Conservation (phyloP, 2,329 filamentous ascomycete genomes). For the Tothia fuscella region DNA sequence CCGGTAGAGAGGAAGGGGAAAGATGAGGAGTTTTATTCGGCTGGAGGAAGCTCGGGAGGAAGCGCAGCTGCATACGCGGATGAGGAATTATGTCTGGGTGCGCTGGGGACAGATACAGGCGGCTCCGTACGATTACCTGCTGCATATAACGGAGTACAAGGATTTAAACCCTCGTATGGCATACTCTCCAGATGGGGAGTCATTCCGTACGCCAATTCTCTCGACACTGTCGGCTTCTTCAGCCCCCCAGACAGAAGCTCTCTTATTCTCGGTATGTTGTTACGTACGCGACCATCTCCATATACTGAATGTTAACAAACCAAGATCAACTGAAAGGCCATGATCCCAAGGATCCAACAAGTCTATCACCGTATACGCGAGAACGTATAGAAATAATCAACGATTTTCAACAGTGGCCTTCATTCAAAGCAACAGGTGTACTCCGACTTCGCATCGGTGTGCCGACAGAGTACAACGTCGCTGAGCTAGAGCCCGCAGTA, state of each 20-base stretch:
- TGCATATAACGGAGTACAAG: constrained; percentile 70
- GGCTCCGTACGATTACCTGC: constrained; percentile 80
- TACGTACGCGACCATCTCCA: not conserved
- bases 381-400: constrained; percentile 24
- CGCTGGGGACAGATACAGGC: constrained; percentile 86
- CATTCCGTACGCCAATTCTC: constrained; percentile 80
- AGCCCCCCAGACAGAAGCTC: constrained; percentile 22
- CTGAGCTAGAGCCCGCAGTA: constrained; percentile 60
- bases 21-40: constrained; percentile 43
- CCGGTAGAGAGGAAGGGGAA: constrained; percentile 43
- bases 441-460: constrained; percentile 36
- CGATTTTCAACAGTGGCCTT: constrained; percentile 13
- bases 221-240: constrained; percentile 79
- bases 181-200: constrained; percentile 77
- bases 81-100: constrained; percentile 31
- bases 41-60: constrained; percentile 85
- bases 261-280: not conserved
- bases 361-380: constrained; percentile 46
- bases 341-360: constrained; percentile 66
- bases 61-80: constrained; percentile 58
- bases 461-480: constrained; percentile 73
- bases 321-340: constrained; percentile 35
- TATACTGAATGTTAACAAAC: not conserved
- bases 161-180: constrained; percentile 88
- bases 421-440: not conserved